Evolutionary conservation across 768 basidiomycete species (phyloP), one percentile per base, ranked within the genome.

Genomic region (Strobilomyces confusus): DNA sequence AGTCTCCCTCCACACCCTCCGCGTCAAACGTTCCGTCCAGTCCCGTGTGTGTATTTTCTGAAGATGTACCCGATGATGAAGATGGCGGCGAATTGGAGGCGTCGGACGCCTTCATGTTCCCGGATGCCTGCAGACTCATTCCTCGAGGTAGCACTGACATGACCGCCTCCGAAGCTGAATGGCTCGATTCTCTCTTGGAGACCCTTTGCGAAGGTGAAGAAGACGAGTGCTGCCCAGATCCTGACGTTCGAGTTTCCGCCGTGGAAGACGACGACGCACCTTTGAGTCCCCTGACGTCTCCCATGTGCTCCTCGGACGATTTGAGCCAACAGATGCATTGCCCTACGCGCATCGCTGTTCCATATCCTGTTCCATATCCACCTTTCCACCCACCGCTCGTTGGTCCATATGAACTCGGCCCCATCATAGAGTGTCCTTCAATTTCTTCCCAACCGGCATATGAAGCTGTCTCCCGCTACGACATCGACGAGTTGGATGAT

Each of bases 121-220:
- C 90, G 32, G 88, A 89, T 68, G 84, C 81, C 52, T 80, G 79
- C 68, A 77, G 80, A 55, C 73, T 85, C 57, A 74, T 78, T 60
- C 60, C 69, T 56, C 67, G 58, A 55, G 50, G 58, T 36, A 55
- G 57, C 44, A 55, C 66, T 40, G 50, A 75, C 48, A 69, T 72
- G 61, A 63, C 73, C 57, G 73, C 75, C 58, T 83, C 85, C 17
- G 89, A 93, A 70, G 83, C 82, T 49, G 79, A 83, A 62, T 92
- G 90, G 90, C 79, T 92, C 48, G 87, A 92, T 69, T 87, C 89
- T 34, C 73, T 92, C 49, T 68, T 92, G 60, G 86, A 91, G 73
- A 80, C 78, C 11, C 77, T 92, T 30, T 81, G 78, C 57, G 87
- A 87, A 64, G 84, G 81, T 53, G 84, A 85, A 47, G 83, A 87